Base-by-base conservation (phyloP, 768 basidiomycete species). In the Agrocybe chaxingu region DNA sequence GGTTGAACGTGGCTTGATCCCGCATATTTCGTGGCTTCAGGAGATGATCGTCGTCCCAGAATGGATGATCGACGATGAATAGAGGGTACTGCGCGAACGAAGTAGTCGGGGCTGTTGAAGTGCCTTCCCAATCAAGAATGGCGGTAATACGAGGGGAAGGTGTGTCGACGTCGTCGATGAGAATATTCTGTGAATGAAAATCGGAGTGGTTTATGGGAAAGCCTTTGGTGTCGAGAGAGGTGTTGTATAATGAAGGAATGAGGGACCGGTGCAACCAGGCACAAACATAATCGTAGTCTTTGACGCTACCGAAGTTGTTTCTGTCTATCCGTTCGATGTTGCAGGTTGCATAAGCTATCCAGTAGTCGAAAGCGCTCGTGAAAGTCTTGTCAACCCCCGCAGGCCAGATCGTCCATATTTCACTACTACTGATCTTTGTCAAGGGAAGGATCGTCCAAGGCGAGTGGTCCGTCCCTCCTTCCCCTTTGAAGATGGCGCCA, bases 141-240 rank as follows among this genome's bases (percentile, higher is more conserved):
- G 40, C 48, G 7, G 13, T 44, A 39, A 52, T 52, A n/a, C 42
- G 50, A 13, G 45, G 54, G 32, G 10, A 31, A 39, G 45, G 7
- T 5, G 24, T 24, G 45, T 52, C 45, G 16, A 41, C 24, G 39
- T 60, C 51, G 24, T 32, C 40, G 34, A 56, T 47, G 54, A 60
- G 50, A 49, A 58, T 58, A 18, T 60, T 60, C 47, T 60, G 54
- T 7, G 59, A 60, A 41, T 60, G 59, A 42, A 60, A 60, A 38
- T 60, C 57, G 36, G 54, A 54, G 24, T 51, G 59, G 44, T 36
- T 46, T 16, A 60, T 51, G 4, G 51, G 59, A 45, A 31, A 56
- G 8, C 58, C 59, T 35, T 42, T 11, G 16, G 18, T 11, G 39
- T 56, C 54, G 42, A 52, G 18, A 36, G 48, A 38, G 32, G 57